phyloP scores from a whole-genome alignment of 2,329 filamentous ascomycete species.

The Xylariomycetidae sp. region DNA sequence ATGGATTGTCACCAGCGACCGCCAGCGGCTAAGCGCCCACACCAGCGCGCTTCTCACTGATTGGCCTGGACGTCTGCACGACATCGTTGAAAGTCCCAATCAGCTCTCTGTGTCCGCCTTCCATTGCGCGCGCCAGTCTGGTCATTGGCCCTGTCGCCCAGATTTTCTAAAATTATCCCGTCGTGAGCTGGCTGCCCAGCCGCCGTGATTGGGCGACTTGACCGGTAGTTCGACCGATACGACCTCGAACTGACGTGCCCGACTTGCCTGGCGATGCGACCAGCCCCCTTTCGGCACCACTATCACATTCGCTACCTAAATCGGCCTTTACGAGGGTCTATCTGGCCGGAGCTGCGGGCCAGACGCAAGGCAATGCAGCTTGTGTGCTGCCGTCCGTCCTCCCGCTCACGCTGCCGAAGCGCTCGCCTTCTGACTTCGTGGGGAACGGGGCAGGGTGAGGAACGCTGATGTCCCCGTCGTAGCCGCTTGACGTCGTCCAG shows the following conservation, averaged over 20 bases:
- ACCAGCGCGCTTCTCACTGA: constrained; percentile 15
- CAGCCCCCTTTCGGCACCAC: constrained; percentile 16
- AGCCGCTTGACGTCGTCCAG: constrained; percentile 23
- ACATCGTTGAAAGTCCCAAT: constrained; percentile 21
- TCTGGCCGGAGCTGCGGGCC: constrained; percentile 21
- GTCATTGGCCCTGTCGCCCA: constrained; percentile 17
- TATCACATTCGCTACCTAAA: constrained; percentile 22
- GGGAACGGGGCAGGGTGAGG: too few relatives aligned
- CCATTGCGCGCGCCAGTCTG: constrained; percentile 17
- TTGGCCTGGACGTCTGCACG: constrained; percentile 22
- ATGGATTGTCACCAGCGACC: constrained; percentile 9
- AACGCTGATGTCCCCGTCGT: constrained; percentile 19
- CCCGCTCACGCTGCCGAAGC: constrained; percentile 18
- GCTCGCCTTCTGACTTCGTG: constrained; percentile 18
- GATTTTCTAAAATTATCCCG: constrained; percentile 26
- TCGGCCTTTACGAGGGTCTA: constrained; percentile 17
- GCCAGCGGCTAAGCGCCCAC: constrained; percentile 25
- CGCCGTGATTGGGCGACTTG: constrained; percentile 20
- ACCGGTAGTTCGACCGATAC: constrained; percentile 13
- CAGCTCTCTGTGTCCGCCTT: constrained; percentile 10
- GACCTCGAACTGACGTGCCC: constrained; percentile 9
- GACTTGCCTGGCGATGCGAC: constrained; percentile 15
- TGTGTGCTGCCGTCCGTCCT: constrained; percentile 16
- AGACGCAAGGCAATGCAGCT: constrained; percentile 18
- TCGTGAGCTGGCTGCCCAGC: constrained; percentile 8